Base-by-base conservation (phyloP, 2,329 filamentous ascomycete genomes). In the Fusarium metavorans region DNA sequence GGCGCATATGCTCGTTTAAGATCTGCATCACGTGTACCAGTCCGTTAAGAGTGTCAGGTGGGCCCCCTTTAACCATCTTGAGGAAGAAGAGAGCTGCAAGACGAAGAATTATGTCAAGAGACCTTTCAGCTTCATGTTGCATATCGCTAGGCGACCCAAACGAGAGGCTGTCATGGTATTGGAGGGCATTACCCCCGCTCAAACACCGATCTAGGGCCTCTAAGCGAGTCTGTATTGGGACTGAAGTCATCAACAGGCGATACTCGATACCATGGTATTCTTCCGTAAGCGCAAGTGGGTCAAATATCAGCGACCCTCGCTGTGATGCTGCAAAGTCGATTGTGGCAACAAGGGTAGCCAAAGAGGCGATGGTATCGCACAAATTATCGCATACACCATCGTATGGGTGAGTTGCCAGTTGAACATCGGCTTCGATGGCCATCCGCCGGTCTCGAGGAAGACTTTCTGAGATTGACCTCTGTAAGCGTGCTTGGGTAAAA, bases 231-330 rank as follows among this genome's bases (percentile, higher is more conserved):
- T 64, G 65, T 23, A 67, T 64, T 5, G 65, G 59, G 1, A 18
- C 25, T 10, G 65, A 50, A 4, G 23, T 18, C 34, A 58, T 41
- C 37, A 67, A 5, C 2, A 67, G 32, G 3, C 37, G 48, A 23
- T 64, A 37, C 39, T 67, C 65, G 7, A 67, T 37, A 6, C 13
- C 35, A 3, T 64, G 39, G 16, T 48, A 67, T 16, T 64, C 65
- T 8, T 67, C 59, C 59, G 50, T 63, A 2, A 64, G 18, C 13
- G 59, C 48, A 8, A 67, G 52, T 4, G 59, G 65, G 16, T 63
- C 58, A 37, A 67, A 64, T 18, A 64, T 20, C 2, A 67, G 6
- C 8, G 10, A 35, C 3, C 56, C 56, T 45, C 30, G 48, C 5
- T 23, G 43, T 4, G 58, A 63, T 10, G 34, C 23, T 5, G 65